Evolutionary conservation across 257 asterid genomes (phyloP), one percentile per base, ranked within the genome.

Genomic region (Orobanche coerulescens): DNA sequence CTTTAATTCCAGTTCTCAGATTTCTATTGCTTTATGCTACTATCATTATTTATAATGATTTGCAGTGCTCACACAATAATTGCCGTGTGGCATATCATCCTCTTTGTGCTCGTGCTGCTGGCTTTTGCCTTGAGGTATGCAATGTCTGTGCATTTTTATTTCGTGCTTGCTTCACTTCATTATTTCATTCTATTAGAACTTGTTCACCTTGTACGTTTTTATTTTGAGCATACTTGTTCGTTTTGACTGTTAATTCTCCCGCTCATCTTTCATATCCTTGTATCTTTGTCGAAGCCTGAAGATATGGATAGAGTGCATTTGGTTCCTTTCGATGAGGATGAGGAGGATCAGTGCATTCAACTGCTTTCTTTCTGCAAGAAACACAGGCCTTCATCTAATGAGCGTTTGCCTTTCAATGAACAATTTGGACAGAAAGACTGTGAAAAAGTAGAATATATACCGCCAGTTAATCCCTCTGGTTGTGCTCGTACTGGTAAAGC

Each of bases 21-120:
- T 62, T 61, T 25, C 40, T 83, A 34, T 69, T 6, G 25, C 63
- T 64, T 57, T 46, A 20, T 50, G 28, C 24, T 23, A 4, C 61
- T 33, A 61, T 61, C 48, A 50, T 63, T 70, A 47, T 51, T 24
- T 66, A n/a, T 56, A 39, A 49, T 47, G 37, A 40, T 68, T 66
- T 76, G 74, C 94, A 93, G 99, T 93, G 99, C 71, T 93, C 96
- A 51, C 89, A 93, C 77, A 42, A 61, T 67, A 75, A 73, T 65
- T 93, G 99, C 51, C 69, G 91, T 55, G 97, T 89, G 75, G 86
- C 99, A 46, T 93, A 77, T 75, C 99, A 93, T 76, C 99, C 99
- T 66, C 96, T 93, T 36, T 93, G 99, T 80, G 99, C 99, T 26
- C 96, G 99, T 73, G 99, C 84, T 68, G 99, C 99, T 47, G 99